Conservation (phyloP, 2,329 filamentous ascomycete species). For the Chaetothyriales sp. region DNA sequence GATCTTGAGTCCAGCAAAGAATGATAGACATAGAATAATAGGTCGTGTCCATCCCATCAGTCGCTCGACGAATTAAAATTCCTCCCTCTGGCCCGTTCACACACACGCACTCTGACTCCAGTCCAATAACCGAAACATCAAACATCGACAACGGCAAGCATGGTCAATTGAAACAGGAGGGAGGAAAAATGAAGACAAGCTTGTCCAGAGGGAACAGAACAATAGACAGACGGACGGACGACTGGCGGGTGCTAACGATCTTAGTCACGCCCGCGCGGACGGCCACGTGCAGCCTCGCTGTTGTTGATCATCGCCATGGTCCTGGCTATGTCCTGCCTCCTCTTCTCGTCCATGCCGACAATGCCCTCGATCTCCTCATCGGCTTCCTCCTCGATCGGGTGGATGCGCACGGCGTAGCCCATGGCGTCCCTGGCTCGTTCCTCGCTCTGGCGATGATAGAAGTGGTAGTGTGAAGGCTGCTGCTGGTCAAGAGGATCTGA, state of each 20-base stretch:
- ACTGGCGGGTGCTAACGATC: neutral
- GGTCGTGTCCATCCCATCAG: neutral
- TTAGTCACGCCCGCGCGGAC: neutral
- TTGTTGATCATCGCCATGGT: neutral
- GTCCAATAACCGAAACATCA: neutral
- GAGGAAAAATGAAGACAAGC: neutral
- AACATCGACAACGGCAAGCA: neutral
- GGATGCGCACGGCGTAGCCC: neutral
- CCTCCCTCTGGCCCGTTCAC: neutral
- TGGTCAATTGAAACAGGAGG: neutral
- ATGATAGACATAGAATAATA: too few species aligned
- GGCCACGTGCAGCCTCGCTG: neutral
- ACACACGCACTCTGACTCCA: neutral
- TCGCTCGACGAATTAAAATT: neutral
- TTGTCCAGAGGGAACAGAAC: too few species aligned
- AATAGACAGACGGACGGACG: too few species aligned
- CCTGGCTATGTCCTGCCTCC: neutral
- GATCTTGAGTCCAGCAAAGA: too few species aligned
- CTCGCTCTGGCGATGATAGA: neutral
- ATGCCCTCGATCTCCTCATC: neutral
- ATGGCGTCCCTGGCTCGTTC: neutral
- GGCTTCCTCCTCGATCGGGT: neutral
- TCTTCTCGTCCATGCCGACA: neutral
- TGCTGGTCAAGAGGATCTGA: neutral
- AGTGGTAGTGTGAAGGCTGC: neutral